Conservation (phyloP, 495 filamentous ascomycete species). For the Lasiosphaeriaceae sp. region DNA sequence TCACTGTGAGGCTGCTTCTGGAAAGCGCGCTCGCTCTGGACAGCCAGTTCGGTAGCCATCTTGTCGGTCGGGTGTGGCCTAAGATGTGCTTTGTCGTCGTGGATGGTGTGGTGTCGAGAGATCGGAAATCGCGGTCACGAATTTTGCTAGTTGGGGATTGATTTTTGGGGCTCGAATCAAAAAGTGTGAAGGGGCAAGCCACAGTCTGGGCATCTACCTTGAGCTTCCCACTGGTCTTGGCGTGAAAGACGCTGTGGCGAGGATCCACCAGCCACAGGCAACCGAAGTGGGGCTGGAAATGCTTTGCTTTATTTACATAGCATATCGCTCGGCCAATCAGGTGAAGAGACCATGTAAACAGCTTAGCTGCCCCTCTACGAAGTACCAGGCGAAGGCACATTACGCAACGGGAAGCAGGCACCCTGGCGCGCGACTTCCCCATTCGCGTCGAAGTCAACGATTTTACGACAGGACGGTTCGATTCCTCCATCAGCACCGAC, state of each 20-base stretch:
- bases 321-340: background rate
- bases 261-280: constrained; percentile 10
- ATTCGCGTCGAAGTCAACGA: background rate
- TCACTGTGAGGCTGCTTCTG: constrained; percentile 95
- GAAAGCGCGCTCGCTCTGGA: constrained; percentile 97
- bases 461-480: background rate
- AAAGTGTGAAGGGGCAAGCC: constrained; percentile 36
- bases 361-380: background rate
- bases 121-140: constrained; percentile 16
- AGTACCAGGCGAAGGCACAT: too few relatives aligned
- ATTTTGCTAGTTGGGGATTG: constrained; percentile 29
- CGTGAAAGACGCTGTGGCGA: too few relatives aligned
- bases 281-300: background rate
- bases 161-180: constrained; percentile 24
- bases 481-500: background rate
- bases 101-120: constrained; percentile 12
- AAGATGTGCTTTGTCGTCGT: constrained; percentile 25
- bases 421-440: background rate
- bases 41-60: constrained; percentile 97
- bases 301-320: background rate
- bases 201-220: constrained; percentile 7
- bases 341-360: background rate
- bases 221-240: background rate
- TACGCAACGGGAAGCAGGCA: background rate
- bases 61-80: constrained; percentile 54